Conservation (phyloP, 371 early-diverging fungal genomes). For the Mortierella sp. region DNA sequence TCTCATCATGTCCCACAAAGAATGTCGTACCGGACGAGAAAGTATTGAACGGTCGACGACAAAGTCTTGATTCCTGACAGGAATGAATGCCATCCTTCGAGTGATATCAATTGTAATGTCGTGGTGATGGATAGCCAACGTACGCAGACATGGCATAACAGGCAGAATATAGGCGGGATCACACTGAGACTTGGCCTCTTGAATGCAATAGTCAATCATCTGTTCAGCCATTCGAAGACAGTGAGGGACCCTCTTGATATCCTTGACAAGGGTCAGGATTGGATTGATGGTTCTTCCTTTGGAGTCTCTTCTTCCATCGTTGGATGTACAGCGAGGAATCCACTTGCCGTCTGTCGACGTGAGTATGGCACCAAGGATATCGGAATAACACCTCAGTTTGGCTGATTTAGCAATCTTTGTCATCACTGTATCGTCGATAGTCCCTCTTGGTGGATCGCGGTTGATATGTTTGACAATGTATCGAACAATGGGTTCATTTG, state of each 20-base stretch:
- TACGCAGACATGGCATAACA: conserved; percentile 9
- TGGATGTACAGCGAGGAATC: conserved; percentile 12
- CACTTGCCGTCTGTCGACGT: conserved; percentile 18
- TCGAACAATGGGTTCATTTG: conserved; percentile 21
- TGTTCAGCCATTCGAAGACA: conserved; percentile 16
- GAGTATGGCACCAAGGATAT: conserved; percentile 4
- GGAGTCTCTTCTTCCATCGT: no score
- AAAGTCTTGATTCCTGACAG: conserved; percentile 13
- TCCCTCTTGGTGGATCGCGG: no score
- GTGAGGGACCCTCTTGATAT: conserved; percentile 13
- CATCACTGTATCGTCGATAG: conserved; percentile 14
- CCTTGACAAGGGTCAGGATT: conserved; percentile 1
- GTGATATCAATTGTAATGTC: conserved; percentile 14
- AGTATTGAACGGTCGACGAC: conserved; percentile 16
- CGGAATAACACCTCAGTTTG: conserved; percentile 4
- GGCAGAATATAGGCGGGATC: conserved; percentile 15
- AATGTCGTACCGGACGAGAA: background rate
- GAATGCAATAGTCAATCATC: conserved; percentile 28
- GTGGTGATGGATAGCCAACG: conserved; percentile 4
- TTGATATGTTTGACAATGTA: conserved; percentile 18
- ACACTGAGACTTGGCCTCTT: conserved; percentile 12
- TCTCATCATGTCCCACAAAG: background rate
- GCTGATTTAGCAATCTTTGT: conserved; percentile 14
- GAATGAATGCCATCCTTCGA: conserved; percentile 21
- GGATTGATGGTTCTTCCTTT: no score